phyloP scores from a whole-genome alignment of 208 protist genomes.

The Leishmania major region DNA sequence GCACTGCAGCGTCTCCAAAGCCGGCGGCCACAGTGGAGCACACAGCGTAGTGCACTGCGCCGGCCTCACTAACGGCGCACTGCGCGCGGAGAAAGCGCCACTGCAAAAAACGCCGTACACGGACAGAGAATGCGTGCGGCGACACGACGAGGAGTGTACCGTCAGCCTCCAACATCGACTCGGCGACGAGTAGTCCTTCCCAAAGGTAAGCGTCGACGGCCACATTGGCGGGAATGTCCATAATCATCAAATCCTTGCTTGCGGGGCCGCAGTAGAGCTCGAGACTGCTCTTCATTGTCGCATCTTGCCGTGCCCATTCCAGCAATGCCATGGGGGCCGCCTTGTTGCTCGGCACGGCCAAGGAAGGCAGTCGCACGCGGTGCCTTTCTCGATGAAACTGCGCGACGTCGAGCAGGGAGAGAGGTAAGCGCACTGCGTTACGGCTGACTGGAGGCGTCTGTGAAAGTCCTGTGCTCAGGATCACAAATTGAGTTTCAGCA shows the following conservation, averaged over 20 bases:
- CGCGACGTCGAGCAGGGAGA: constrained; percentile 21
- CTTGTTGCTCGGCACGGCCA: neutral
- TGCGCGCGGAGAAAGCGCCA: constrained; percentile 28
- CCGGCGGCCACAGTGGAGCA: constrained; percentile 31
- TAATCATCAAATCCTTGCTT: constrained; percentile 33
- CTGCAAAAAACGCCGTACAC: constrained; percentile 22
- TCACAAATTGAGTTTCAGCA: constrained; percentile 10
- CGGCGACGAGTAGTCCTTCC: constrained; percentile 26
- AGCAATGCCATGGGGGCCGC: neutral
- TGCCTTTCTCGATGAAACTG: constrained; percentile 15
- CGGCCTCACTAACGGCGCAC: neutral
- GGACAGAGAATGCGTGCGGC: constrained; percentile 13
- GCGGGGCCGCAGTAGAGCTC: constrained; percentile 21
- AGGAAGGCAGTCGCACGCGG: constrained; percentile 11
- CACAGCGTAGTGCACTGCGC: constrained; percentile 21
- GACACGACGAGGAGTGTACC: constrained; percentile 19
- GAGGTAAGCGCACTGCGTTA: constrained; percentile 7
- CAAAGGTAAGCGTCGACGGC: constrained; percentile 13
- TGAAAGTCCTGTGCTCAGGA: neutral
- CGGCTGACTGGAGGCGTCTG: neutral
- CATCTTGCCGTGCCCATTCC: neutral
- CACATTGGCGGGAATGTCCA: constrained; percentile 5
- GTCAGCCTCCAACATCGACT: constrained; percentile 16
- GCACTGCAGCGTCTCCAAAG: constrained; percentile 15
- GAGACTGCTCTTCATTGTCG: constrained; percentile 6